A percentile compares a stretch with the other conserved stretches of the same genome.
phyloP scores from a whole-genome alignment of 495 filamentous ascomycete species.

The Aspergillus carlsbadensis region DNA sequence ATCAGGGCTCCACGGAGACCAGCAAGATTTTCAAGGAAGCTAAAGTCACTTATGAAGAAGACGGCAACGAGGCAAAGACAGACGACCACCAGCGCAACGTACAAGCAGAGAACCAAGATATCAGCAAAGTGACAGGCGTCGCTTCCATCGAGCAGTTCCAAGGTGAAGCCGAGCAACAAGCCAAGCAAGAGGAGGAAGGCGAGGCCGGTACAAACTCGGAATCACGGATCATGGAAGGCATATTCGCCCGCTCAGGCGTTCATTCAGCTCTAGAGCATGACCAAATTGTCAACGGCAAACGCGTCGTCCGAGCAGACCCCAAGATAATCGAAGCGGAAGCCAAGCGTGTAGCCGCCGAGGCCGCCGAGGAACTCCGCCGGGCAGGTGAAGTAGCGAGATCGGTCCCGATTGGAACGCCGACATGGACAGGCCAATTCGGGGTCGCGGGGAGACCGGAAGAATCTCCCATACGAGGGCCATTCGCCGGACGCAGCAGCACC shows the following conservation, averaged over 20 bases:
- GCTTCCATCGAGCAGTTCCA: slow-evolving; percentile 56
- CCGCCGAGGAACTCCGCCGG: slow-evolving; percentile 68
- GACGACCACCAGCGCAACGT: slow-evolving; percentile 10
- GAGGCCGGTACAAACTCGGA: slow-evolving; percentile 46
- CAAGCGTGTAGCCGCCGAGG: slow-evolving; percentile 71
- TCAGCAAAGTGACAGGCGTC: slow-evolving; percentile 56
- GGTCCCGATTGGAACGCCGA: slow-evolving; percentile 79
- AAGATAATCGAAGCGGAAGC: slow-evolving; percentile 80
- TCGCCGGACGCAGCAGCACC: slow-evolving; percentile 29
- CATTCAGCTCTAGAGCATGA: slow-evolving; percentile 88
- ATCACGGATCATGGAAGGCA: slow-evolving; percentile 76
- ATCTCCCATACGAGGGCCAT: slow-evolving; percentile 15
- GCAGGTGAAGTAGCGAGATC: slow-evolving; percentile 68
- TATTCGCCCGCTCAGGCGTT: slow-evolving; percentile 82
- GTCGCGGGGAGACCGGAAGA: slow-evolving; percentile 59
- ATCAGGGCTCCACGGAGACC: slow-evolving; percentile 75
- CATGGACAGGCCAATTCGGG: slow-evolving; percentile 88
- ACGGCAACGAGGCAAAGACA: slow-evolving; percentile 16
- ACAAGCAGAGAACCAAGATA: slow-evolving; percentile 36
- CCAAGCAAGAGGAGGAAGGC: slow-evolving; percentile 34
- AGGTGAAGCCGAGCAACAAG: slow-evolving; percentile 36
- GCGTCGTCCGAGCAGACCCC: slow-evolving; percentile 62
- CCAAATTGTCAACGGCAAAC: slow-evolving; percentile 71
- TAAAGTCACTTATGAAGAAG: slow-evolving; percentile 60
- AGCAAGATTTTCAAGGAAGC: slow-evolving; percentile 79